phyloP scores from a whole-genome alignment of 345 rosid species.

The Stellera chamaejasme region DNA sequence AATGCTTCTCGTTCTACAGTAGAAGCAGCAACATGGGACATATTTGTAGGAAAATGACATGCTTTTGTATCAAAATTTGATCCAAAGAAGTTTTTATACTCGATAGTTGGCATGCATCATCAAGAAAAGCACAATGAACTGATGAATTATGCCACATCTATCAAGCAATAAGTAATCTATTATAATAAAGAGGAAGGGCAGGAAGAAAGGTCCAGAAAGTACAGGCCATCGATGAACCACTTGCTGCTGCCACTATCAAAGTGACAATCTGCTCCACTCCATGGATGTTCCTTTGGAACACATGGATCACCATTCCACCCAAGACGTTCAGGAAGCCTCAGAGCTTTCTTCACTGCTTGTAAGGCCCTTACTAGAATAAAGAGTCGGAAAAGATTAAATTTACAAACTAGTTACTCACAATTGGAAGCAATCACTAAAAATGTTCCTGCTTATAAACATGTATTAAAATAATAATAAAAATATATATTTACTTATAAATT shows the following conservation, averaged over 20 bases:
- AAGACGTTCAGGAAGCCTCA: constrained; percentile 82
- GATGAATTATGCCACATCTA: background rate
- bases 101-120: background rate
- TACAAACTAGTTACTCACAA: constrained; percentile 2
- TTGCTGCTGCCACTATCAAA: constrained; percentile 49
- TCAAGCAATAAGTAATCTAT: constrained; percentile 2
- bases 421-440: no score
- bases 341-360: constrained; percentile 54
- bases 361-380: constrained; percentile 59
- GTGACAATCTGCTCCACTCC: constrained; percentile 92
- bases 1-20: no score
- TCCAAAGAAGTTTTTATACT: no score
- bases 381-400: constrained; percentile 16
- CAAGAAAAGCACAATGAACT: background rate
- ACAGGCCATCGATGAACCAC: constrained; percentile 99
- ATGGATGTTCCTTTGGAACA: constrained; percentile 98
- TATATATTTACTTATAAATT: no score
- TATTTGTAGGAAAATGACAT: no score
- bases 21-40: no score
- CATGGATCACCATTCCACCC: constrained; percentile 99
- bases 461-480: background rate
- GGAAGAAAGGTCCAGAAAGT: constrained; percentile 27
- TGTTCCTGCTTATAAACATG: no score
- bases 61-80: no score
- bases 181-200: constrained; percentile 4